These are phyloP conservation scores for Chaetomium globosum DNA, from an alignment of 2,329 filamentous ascomycete genomes.

Conservation along the genomic window DNA sequence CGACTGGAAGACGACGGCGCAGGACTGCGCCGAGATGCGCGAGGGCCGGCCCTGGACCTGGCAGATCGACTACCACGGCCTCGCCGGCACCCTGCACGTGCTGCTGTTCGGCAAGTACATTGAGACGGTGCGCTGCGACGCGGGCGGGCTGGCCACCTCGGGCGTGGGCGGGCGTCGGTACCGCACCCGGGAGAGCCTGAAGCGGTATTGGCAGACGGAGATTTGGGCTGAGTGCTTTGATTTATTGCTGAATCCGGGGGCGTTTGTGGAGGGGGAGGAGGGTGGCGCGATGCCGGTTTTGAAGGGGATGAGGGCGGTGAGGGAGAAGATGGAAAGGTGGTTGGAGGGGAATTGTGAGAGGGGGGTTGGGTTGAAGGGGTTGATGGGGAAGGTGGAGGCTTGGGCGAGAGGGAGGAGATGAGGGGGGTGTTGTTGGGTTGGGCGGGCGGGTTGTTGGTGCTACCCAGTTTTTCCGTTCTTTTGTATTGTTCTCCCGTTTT, in stretches of 20 bases:
- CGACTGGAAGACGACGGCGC: constrained; percentile 86
- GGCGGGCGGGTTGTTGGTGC: neutral
- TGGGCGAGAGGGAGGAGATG: constrained; percentile 46
- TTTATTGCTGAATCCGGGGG: constrained; percentile 78
- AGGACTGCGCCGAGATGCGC: constrained; percentile 94
- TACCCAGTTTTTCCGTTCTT: neutral
- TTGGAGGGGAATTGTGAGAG: constrained; percentile 79
- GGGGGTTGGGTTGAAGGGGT: constrained; percentile 71
- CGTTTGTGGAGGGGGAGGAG: constrained; percentile 66
- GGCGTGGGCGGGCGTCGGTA: constrained; percentile 65
- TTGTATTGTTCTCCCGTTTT: constrained; percentile 7
- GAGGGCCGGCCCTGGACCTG: constrained; percentile 95
- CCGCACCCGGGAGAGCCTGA: constrained; percentile 77
- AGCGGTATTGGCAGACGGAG: constrained; percentile 95
- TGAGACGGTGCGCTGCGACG: constrained; percentile 67
- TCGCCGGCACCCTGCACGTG: constrained; percentile 84
- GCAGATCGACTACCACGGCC: constrained; percentile 93
- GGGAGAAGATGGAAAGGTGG: constrained; percentile 83
- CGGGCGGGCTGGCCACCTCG: constrained; percentile 56
- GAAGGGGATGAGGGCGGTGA: constrained; percentile 66
- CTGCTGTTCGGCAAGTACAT: constrained; percentile 95
- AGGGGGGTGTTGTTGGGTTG: constrained; percentile 4
- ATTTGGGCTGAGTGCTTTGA: constrained; percentile 86
- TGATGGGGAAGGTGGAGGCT: constrained; percentile 66
- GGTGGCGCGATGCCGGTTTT: constrained; percentile 71